Conservation (phyloP, 2,329 filamentous ascomycete species). For the Metarhizium sp. region DNA sequence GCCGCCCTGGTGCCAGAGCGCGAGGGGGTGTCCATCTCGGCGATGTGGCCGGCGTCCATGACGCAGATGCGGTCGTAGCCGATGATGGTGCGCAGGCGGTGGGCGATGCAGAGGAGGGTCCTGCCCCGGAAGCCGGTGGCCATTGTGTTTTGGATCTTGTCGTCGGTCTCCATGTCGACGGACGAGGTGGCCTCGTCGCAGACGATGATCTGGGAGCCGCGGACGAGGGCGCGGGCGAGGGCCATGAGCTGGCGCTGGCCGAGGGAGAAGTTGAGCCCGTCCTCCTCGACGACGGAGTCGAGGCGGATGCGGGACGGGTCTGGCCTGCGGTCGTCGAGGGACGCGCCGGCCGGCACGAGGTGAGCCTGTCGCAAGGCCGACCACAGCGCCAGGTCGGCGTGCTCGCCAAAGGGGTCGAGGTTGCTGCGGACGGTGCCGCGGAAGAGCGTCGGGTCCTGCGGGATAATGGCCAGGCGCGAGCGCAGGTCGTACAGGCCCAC, state of each 20-base stretch:
- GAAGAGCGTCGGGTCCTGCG: constrained; percentile 78
- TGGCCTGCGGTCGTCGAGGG: constrained; percentile 65
- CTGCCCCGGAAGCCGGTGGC: constrained; percentile 74
- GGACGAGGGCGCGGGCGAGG: constrained; percentile 79
- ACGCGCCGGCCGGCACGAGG: constrained; percentile 49
- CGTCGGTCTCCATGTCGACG: constrained; percentile 94
- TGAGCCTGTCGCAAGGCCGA: constrained; percentile 68
- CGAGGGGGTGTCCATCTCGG: constrained; percentile 69
- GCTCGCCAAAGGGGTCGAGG: constrained; percentile 71
- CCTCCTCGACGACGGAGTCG: constrained; percentile 80
- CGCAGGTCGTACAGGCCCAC: constrained; percentile 68
- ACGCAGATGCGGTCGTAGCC: constrained; percentile 93
- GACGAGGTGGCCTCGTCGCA: constrained; percentile 93
- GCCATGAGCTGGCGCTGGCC: constrained; percentile 95
- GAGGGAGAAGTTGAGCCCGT: constrained; percentile 91
- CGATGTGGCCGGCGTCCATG: constrained; percentile 84
- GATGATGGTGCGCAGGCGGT: constrained; percentile 85
- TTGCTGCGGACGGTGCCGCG: constrained; percentile 71
- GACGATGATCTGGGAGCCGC: constrained; percentile 82
- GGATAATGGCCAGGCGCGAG: constrained; percentile 71
- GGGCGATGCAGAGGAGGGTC: constrained; percentile 87
- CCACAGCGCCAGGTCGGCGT: constrained; percentile 71
- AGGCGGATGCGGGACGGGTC: constrained; percentile 69
- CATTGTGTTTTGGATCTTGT: constrained; percentile 89
- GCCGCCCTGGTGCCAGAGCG: constrained; percentile 62